Evolutionary conservation across 257 asterid genomes (phyloP).

Genomic region (Fraxinus quadrangulata): DNA sequence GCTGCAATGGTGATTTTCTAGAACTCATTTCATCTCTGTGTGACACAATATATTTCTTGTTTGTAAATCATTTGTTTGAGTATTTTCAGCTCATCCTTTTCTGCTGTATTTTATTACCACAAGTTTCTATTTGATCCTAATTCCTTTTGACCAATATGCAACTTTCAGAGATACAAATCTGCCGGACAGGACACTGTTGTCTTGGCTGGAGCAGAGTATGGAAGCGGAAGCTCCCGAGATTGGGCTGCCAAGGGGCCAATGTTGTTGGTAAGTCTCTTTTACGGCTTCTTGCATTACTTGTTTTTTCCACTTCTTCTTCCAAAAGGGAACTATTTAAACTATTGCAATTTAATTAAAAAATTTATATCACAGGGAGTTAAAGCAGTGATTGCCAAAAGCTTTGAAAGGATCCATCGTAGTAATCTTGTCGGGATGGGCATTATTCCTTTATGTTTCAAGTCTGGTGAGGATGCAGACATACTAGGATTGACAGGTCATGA

Average conservation of each 20-base stretch:
- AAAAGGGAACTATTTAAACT: background rate
- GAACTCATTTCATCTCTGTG: background rate
- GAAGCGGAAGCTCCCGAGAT: conserved; percentile 98
- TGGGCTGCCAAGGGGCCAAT: conserved; percentile 99
- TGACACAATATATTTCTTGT: background rate
- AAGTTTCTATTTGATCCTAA: background rate
- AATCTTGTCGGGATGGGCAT: conserved; percentile 97
- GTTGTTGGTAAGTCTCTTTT: conserved; percentile 61
- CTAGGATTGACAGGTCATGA: conserved; percentile 91
- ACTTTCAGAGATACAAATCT: conserved; percentile 74
- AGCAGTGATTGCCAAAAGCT: conserved; percentile 93
- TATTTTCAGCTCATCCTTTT: no score
- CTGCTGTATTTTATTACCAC: background rate
- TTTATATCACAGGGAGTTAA: conserved; percentile 68
- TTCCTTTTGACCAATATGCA: conserved; percentile 18
- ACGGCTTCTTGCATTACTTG: background rate
- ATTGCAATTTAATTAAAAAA: background rate
- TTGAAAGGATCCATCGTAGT: conserved; percentile 95
- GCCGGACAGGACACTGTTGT: conserved; percentile 76
- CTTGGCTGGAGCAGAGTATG: conserved; percentile 98
- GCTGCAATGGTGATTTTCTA: conserved; percentile 75
- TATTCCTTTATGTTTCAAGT: conserved; percentile 86
- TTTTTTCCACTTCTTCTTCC: background rate
- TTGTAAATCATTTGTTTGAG: background rate
- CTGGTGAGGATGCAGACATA: conserved; percentile 92